Conservation (phyloP, 108 stramenopile genomes). For the Stephanodiscus minutulus region DNA sequence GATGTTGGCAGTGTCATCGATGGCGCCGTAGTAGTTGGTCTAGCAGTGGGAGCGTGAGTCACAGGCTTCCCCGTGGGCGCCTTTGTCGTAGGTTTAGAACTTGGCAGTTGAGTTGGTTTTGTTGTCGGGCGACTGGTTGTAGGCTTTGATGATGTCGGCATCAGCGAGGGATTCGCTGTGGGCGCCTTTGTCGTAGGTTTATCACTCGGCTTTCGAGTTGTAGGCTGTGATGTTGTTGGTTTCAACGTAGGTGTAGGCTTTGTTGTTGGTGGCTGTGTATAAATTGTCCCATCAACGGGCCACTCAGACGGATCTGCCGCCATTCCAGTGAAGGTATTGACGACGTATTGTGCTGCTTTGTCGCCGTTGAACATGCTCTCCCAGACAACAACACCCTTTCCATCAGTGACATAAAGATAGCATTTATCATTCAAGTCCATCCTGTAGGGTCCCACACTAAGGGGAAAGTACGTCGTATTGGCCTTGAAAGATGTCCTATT, state of each 20-base stretch:
- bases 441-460: neutral
- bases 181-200: neutral
- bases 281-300: neutral
- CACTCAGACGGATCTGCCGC: neutral
- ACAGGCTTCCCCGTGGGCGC: neutral
- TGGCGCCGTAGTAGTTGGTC: too few relatives aligned
- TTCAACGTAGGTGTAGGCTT: neutral
- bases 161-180: neutral
- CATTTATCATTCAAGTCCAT: conserved; percentile 1
- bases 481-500: neutral
- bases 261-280: neutral
- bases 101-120: neutral
- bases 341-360: neutral
- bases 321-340: neutral
- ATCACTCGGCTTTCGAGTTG: too few relatives aligned
- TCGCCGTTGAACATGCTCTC: neutral
- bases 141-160: too few relatives aligned
- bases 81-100: neutral
- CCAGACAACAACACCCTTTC: neutral
- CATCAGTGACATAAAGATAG: conserved; percentile 7
- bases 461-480: neutral
- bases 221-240: neutral
- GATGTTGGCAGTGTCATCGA: neutral
- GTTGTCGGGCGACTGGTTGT: neutral
- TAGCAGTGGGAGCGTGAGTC: too few relatives aligned